Evolutionary conservation across 345 rosid species (phyloP), one percentile per base, ranked within the genome.

Genomic region (Rhodamnia rubescens): DNA sequence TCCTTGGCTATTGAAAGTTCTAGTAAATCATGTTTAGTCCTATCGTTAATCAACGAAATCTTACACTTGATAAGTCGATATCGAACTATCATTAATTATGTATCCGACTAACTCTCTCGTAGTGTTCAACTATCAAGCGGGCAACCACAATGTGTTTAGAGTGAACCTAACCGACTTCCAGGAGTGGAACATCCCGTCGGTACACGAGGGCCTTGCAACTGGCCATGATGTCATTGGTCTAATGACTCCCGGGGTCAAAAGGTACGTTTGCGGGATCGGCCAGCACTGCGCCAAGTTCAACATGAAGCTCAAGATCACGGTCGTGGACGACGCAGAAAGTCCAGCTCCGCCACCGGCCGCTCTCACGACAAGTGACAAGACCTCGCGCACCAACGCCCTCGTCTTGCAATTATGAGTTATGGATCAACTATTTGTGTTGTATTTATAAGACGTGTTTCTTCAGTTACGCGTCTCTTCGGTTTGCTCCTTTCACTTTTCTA

Each of bases 201-300:
- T 53, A 4, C 83, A 52, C 40, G n/a, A 52, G 22, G 74, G 87
- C 2, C 84, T 83, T 20, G 52, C 74, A 16, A 36, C 69, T 14
- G 93, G 93, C 10, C 69, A 89, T 8, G 95, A 92, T 69, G 74
- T n/a, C 22, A 82, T 93, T 36, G n/a, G 85, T 22, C 89, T 92
- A 4, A 4, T 3, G 5, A 69, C 82, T 11, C 83, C 90, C 1
- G 93, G 94, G 47, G 88, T 82, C 14, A 91, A 90, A 80, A 91
- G 95, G 92, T 92, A 92, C 84, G 88, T 93, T 20, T 91, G 93
- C 54, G 91, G 93, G 8, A 22, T 84, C 8, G 47, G 24, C 1
- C 16, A 22, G 7, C 95, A 92, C 58, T 92, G 93, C 44, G 52
- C 81, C 3, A 21, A 50, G 5, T 50, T 54, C 21, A 87, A 89